phyloP scores from a whole-genome alignment of 2,329 filamentous ascomycete genomes.

The Xylaria digitata region DNA sequence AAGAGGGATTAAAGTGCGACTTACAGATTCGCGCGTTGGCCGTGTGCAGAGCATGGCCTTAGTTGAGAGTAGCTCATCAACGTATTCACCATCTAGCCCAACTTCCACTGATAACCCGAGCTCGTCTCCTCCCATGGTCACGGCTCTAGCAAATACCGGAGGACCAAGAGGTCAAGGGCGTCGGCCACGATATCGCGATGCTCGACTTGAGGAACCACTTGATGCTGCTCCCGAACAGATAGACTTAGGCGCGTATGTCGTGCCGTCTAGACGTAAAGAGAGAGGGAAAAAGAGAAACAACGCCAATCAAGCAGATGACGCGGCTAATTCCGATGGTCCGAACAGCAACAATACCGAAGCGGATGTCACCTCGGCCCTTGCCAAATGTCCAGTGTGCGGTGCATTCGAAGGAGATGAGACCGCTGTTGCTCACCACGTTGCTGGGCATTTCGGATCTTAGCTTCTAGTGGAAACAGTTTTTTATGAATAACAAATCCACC shows the following conservation, averaged over 20 bases:
- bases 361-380: constrained; percentile 48
- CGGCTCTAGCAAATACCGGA: constrained; percentile 25
- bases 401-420: constrained; percentile 74
- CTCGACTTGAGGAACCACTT: constrained; percentile 51
- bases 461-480: neutral
- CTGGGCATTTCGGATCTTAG: constrained; percentile 62
- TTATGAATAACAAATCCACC: neutral
- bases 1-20: constrained; percentile 81
- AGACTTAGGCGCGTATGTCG: constrained; percentile 64
- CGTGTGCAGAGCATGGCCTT: constrained; percentile 73
- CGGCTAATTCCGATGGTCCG: constrained; percentile 28
- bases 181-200: constrained; percentile 48
- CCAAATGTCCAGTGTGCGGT: constrained; percentile 73
- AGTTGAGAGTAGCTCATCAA: constrained; percentile 12
- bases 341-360: constrained; percentile 28
- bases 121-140: neutral
- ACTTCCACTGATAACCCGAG: constrained; percentile 30
- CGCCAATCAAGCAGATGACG: constrained; percentile 34
- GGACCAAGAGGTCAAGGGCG: constrained; percentile 41
- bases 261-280: constrained; percentile 50
- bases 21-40: constrained; percentile 77
- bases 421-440: constrained; percentile 75
- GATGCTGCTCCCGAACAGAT: constrained; percentile 57
- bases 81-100: constrained; percentile 27
- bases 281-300: constrained; percentile 45